A percentile compares a stretch with the other conserved stretches of the same genome.
phyloP scores from a whole-genome alignment of 768 basidiomycete genomes.

The Xerocomellus amylosporus region DNA sequence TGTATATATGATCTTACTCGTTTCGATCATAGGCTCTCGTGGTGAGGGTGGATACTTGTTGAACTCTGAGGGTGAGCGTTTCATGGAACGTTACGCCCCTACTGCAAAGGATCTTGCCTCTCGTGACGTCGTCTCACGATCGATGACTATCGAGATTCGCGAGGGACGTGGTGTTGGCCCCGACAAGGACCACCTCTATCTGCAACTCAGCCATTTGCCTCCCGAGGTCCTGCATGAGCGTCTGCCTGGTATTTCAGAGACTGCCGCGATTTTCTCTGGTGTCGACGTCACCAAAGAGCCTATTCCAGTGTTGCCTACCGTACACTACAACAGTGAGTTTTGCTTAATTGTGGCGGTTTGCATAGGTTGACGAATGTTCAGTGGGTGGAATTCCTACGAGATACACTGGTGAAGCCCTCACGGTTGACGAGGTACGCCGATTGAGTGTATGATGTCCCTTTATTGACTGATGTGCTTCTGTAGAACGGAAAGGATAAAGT shows the following conservation, averaged over 20 bases:
- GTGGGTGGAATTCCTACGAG: conserved; percentile 99
- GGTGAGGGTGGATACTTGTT: conserved; percentile 98
- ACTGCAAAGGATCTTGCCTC: conserved; percentile 99
- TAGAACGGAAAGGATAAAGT: conserved; percentile 85
- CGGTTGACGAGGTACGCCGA: conserved; percentile 58
- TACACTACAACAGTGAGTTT: conserved; percentile 94
- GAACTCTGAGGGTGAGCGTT: conserved; percentile 98
- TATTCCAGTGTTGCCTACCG: conserved; percentile 96
- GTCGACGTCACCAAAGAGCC: conserved; percentile 99
- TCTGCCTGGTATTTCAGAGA: conserved; percentile 98
- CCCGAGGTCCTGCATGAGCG: conserved; percentile 94
- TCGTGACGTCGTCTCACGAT: conserved; percentile 98
- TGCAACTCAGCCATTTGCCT: conserved; percentile 96
- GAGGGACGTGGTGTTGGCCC: conserved; percentile 99
- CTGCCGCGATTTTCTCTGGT: conserved; percentile 97
- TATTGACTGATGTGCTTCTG: background rate
- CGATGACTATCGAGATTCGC: conserved; percentile 98
- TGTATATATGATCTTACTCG: background rate
- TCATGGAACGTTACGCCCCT: conserved; percentile 99
- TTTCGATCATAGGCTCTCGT: conserved; percentile 69
- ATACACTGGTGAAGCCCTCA: conserved; percentile 97
- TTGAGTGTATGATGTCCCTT: background rate
- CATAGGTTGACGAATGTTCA: conserved; percentile 30
- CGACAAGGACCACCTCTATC: conserved; percentile 95
- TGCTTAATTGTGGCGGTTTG: background rate